Conservation (phyloP, 2,329 filamentous ascomycete species). For the Tolypocladium cylindrosporum region DNA sequence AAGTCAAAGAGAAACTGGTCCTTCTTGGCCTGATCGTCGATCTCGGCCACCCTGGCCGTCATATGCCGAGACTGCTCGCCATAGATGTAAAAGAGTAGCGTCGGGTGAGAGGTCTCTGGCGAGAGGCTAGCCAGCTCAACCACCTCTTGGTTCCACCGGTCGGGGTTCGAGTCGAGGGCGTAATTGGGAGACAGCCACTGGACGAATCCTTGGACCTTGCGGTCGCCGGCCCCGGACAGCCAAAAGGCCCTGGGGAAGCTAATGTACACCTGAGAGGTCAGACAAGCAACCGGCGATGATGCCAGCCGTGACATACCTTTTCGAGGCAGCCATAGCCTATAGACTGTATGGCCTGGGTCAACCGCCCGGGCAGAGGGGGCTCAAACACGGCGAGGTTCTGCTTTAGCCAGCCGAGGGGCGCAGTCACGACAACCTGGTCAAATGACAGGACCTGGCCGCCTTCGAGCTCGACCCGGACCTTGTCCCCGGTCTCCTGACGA, state of each 20-base stretch:
- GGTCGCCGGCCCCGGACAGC: constrained; percentile 33
- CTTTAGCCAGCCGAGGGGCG: constrained; percentile 61
- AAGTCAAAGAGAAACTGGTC: constrained; percentile 50
- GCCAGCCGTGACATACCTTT: constrained; percentile 36
- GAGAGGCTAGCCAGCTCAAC: constrained; percentile 66
- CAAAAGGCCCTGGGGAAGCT: constrained; percentile 72
- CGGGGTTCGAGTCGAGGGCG: constrained; percentile 47
- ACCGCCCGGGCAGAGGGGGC: constrained; percentile 45
- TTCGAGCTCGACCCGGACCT: constrained; percentile 33
- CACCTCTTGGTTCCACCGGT: constrained; percentile 64
- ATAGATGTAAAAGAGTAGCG: constrained; percentile 74
- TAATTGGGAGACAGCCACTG: constrained; percentile 69
- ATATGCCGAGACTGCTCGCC: constrained; percentile 51
- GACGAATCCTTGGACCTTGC: constrained; percentile 54
- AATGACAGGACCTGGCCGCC: constrained; percentile 39
- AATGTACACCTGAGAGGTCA: constrained; percentile 38
- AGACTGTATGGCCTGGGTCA: constrained; percentile 51
- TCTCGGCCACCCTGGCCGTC: constrained; percentile 31
- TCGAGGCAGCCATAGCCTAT: constrained; percentile 64
- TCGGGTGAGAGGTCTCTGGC: constrained; percentile 54
- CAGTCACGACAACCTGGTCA: constrained; percentile 59
- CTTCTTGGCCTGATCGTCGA: constrained; percentile 35
- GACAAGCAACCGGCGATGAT: not conserved
- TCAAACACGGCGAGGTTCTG: constrained; percentile 46
- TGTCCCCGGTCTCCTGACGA: constrained; percentile 15